Base-by-base conservation (phyloP, 352 stramenopile species). In the Blastocystis sp. region DNA sequence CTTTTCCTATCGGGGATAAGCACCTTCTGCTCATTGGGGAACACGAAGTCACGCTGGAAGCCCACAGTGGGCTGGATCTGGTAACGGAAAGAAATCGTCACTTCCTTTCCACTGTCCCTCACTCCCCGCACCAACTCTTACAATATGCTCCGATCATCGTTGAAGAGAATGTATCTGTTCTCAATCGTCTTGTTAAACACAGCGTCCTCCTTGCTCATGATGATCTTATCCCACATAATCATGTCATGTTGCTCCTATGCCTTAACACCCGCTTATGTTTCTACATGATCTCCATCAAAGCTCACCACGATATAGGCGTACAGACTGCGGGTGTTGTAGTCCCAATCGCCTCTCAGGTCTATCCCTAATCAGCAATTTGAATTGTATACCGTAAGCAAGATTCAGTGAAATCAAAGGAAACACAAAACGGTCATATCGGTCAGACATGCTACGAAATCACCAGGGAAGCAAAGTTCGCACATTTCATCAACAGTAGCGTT, bases 151-250 rank as follows among this genome's bases (percentile, higher is more conserved):
- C 21, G 43, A 64, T 81, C 71, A 24, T 81, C 71, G 63, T 81
- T 81, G 57, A 65, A 81, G 2, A 81, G 59, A 68, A 81, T 68
- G 34, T 65, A 64, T 48, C 45, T 21, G n/a, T 81, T 64, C 19
- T 61, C 52, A 42, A 81, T 81, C 11, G 45, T 28, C 17, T 40
- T 48, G 52, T 81, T 48, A 38, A 81, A 68, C 3, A 68, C 59
- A 61, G 19, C n/a, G 6, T 81, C 71, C 48, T 81, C 71, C 57
- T 81, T 81, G 28, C 17, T 45, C 71, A 81, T 81, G 24, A 81
- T 81, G 11, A 81, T 24, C 45, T 81, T 81, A 21, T 81, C 71
- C 71, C 71, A 81, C 71, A 81, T 81, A 54, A 81, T 81, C n/a
- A 81, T 64, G 7, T 81, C 71, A 40, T 81, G 71, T 10, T 59